Conservation (phyloP, 257 asterid genomes). For the Solanum paucissectum region DNA sequence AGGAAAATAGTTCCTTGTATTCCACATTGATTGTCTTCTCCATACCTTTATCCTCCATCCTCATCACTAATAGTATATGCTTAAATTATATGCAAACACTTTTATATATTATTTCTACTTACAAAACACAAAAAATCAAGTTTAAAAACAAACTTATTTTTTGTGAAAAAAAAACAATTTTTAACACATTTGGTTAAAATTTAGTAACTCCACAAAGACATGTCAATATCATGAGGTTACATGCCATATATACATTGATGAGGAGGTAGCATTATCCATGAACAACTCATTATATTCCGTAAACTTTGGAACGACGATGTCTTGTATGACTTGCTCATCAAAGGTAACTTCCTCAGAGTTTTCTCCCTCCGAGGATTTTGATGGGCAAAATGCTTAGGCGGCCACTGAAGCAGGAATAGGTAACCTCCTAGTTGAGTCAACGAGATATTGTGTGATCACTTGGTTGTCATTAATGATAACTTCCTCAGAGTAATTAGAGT, state of each 20-base stretch:
- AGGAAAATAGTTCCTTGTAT: not conserved
- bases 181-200: not conserved
- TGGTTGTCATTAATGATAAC: not conserved
- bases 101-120: not conserved
- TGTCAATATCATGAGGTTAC: not conserved
- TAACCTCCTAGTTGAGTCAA: conserved; percentile 16
- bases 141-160: not conserved
- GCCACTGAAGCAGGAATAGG: conserved; percentile 34
- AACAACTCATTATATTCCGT: not conserved
- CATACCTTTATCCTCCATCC: not conserved
- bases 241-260: not conserved
- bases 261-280: conserved; percentile 28
- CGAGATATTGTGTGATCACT: not conserved
- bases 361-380: not conserved
- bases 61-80: no score
- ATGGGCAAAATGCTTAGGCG: conserved; percentile 30
- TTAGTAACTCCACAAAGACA: not conserved
- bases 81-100: no score
- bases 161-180: not conserved
- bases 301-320: no score
- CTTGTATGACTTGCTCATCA: no score
- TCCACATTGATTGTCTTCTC: not conserved
- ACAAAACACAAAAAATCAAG: not conserved
- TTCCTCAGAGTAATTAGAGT: not conserved
- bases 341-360: not conserved